Percentiles rank a stretch among this genome's conserved stretches.
Conservation (phyloP, 805 yeast genomes). For the Candida xyloterini region DNA sequence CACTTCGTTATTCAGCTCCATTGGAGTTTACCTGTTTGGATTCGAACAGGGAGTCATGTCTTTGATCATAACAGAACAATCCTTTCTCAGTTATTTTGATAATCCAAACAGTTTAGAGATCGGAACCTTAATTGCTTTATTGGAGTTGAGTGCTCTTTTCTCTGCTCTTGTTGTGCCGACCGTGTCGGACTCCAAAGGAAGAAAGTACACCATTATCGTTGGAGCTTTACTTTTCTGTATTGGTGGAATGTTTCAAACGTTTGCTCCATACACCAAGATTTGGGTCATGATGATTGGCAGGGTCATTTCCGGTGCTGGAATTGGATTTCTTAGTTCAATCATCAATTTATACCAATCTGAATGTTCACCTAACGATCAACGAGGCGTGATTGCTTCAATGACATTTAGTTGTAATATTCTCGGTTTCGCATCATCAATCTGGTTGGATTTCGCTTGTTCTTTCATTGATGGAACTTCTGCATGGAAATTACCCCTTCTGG, state of each 20-base stretch:
- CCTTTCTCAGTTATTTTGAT: slow-evolving; percentile 63
- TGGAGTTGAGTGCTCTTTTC: slow-evolving; percentile 79
- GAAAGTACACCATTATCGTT: slow-evolving; percentile 67
- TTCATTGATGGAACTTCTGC: slow-evolving; percentile 57
- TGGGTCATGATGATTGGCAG: slow-evolving; percentile 67
- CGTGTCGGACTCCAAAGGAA: slow-evolving; percentile 74
- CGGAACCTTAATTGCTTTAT: slow-evolving; percentile 81
- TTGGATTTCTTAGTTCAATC: slow-evolving; percentile 77
- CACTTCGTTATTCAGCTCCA: slow-evolving; percentile 27
- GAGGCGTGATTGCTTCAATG: slow-evolving; percentile 82
- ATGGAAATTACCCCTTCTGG: slow-evolving; percentile 77
- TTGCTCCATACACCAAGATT: slow-evolving; percentile 42
- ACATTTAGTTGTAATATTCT: slow-evolving; percentile 84
- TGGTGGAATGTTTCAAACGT: slow-evolving; percentile 73
- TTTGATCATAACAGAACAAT: slow-evolving; percentile 70
- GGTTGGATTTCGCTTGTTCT: slow-evolving; percentile 81
- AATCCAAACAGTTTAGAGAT: slow-evolving; percentile 68
- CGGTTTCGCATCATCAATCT: slow-evolving; percentile 79
- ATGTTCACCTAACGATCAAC: slow-evolving; percentile 79
- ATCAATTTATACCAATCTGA: slow-evolving; percentile 89
- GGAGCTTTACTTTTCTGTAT: slow-evolving; percentile 74
- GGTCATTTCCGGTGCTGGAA: slow-evolving; percentile 79
- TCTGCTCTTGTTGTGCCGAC: slow-evolving; percentile 73
- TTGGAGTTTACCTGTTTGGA: slow-evolving; percentile 54
- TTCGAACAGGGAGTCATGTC: slow-evolving; percentile 78